Base-by-base conservation (phyloP, 2,329 filamentous ascomycete genomes). In the Myriosclerotinia scirpicola region DNA sequence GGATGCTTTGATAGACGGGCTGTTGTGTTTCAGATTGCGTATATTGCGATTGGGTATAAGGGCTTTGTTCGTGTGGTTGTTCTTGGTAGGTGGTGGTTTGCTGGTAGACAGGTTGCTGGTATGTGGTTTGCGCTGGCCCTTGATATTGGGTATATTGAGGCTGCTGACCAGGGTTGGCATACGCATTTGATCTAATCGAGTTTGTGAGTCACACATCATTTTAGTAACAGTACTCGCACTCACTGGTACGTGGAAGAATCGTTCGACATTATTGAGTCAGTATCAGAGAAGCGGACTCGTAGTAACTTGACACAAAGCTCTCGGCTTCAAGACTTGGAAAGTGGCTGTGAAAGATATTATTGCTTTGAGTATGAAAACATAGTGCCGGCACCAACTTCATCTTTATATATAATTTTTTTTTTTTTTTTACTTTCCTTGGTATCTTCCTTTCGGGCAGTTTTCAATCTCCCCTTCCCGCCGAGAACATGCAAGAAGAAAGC, bases 171-270 rank as follows among this genome's bases (percentile, higher is more conserved):
- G 54, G 15, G 6, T 7, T 34, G 20, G 8, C 17, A 34, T 48
- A 3, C 2, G 7, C 20, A 40, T 59, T 42, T 20, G 40, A 30
- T 11, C 54, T 60, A 46, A n/a, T n/a, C 1, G 8, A 8, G 1
- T 17, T 36, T 7, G 34, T 65, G 14, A 53, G 64, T 44, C 7
- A 53, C 20, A 6, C 15, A 22, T 14, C 11, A 22, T 15, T 11
- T n/a, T 17, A 30, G 3, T 14, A 3, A 7, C 15, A 52, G 20
- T 12, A 5, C 17, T 42, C 8, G 12, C 15, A 36, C 64, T 53
- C 40, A 65, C 64, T 60, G 56, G 46, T 60, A 60, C 46, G 42
- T 36, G n/a, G 56, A 46, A 48, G 48, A 36, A 1, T 60, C 36
- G 3, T 30, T 60, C 4, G 56, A 38, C 56, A 60, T 60, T 15